Conservation (phyloP, 2,329 filamentous ascomycete species). For the Scortechinia acanthostroma region DNA sequence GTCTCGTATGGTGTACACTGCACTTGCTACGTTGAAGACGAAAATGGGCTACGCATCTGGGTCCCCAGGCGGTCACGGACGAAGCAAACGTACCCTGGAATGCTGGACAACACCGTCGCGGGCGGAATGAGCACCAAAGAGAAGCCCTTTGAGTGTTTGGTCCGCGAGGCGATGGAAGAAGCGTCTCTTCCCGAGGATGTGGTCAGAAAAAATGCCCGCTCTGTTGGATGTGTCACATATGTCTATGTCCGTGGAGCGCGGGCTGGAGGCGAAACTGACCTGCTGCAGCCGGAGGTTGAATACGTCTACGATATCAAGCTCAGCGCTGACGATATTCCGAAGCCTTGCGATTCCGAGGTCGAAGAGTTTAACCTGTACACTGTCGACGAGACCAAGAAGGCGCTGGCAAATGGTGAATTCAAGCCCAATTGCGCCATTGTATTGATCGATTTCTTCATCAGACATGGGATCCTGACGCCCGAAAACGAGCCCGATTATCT, state of each 20-base stretch:
- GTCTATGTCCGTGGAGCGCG: slow-evolving; percentile 52
- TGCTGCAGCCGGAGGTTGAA: slow-evolving; percentile 59
- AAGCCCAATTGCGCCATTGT: slow-evolving; percentile 78
- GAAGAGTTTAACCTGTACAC: slow-evolving; percentile 66
- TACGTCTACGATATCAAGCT: slow-evolving; percentile 70
- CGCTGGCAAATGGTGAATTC: slow-evolving; percentile 64
- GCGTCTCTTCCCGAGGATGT: slow-evolving; percentile 56
- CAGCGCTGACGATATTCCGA: slow-evolving; percentile 43
- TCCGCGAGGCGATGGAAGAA: slow-evolving; percentile 66
- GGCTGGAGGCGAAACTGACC: slow-evolving; percentile 56
- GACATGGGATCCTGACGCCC: slow-evolving; percentile 67
- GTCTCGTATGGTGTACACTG: slow-evolving; percentile 54
- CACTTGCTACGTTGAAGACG: slow-evolving; percentile 44
- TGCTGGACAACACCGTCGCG: slow-evolving; percentile 70
- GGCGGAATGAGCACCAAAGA: slow-evolving; percentile 63
- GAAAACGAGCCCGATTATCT: slow-evolving; percentile 69
- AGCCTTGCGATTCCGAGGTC: slow-evolving; percentile 72
- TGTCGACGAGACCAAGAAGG: slow-evolving; percentile 47
- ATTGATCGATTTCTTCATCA: slow-evolving; percentile 74
- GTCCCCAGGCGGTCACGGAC: slow-evolving; percentile 52
- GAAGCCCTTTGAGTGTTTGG: slow-evolving; percentile 53
- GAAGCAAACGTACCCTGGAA: slow-evolving; percentile 63
- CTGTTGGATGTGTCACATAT: slow-evolving; percentile 60
- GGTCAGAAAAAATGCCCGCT: slow-evolving; percentile 38
- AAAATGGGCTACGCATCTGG: slow-evolving; percentile 52